These are phyloP conservation scores for Mitragyna speciosa DNA, from an alignment of 257 asterid genomes.

Conservation along the genomic window DNA sequence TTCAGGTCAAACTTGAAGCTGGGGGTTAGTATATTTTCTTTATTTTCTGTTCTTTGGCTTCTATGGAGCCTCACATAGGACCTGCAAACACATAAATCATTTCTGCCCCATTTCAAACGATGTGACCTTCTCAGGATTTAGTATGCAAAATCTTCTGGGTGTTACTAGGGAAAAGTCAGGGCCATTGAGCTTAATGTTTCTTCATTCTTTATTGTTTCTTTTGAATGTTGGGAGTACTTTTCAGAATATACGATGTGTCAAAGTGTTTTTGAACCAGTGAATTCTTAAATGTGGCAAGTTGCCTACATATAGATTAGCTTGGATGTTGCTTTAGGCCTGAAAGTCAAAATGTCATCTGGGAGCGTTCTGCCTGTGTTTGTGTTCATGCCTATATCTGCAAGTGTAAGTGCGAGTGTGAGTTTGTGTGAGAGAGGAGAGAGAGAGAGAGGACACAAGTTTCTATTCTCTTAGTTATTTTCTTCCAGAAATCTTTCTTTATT, in stretches of 20 bases:
- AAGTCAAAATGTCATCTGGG: background rate
- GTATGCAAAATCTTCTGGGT: background rate
- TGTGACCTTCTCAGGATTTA: slow-evolving; percentile 6
- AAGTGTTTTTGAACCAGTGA: background rate
- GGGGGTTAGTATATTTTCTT: slow-evolving; percentile 46
- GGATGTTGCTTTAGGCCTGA: background rate
- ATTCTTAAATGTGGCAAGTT: background rate
- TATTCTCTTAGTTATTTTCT: no score
- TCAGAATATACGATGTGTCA: background rate
- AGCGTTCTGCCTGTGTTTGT: background rate
- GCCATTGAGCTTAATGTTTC: background rate
- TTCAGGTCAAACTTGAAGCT: slow-evolving; percentile 53
- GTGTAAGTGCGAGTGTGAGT: background rate
- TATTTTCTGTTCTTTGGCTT: background rate
- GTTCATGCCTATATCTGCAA: background rate
- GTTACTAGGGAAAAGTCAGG: background rate
- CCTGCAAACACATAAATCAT: slow-evolving; percentile 1
- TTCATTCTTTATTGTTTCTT: background rate
- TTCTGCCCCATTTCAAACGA: background rate
- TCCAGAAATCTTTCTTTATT: slow-evolving; percentile 1
- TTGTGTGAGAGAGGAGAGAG: background rate
- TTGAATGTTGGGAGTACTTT: background rate
- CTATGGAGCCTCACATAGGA: slow-evolving; percentile 6
- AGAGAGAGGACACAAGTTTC: background rate
- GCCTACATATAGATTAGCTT: background rate